Evolutionary conservation across 2,329 filamentous ascomycete genomes (phyloP).

Genomic region (Aspergillus ibericus): DNA sequence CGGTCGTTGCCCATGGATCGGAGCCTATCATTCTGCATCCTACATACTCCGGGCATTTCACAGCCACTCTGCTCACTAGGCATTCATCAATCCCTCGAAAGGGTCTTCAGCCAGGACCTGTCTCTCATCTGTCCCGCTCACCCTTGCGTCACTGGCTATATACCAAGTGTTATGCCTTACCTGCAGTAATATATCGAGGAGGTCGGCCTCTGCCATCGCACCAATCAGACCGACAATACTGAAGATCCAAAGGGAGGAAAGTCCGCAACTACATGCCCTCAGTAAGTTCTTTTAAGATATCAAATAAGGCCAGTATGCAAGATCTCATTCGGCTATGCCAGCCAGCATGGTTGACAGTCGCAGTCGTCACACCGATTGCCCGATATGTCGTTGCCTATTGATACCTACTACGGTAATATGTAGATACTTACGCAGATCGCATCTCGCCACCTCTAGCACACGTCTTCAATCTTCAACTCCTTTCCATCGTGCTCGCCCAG

Average conservation of each 20-base stretch:
- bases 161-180: not conserved
- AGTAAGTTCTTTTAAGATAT: no score
- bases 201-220: no score
- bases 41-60: not conserved
- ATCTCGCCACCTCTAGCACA: slow-evolving; percentile 56
- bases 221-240: not conserved
- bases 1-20: no score
- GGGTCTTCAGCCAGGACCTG: not conserved
- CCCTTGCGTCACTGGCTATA: not conserved
- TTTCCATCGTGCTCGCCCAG: slow-evolving; percentile 67
- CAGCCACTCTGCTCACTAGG: not conserved
- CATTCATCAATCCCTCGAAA: not conserved
- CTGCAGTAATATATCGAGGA: not conserved
- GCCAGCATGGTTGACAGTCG: not conserved
- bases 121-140: not conserved
- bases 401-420: not conserved
- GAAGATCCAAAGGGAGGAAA: not conserved
- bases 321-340: not conserved
- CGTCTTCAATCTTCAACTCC: slow-evolving; percentile 66
- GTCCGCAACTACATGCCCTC: not conserved
- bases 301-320: not conserved
- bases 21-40: not conserved
- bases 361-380: not conserved
- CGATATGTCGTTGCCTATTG: not conserved
- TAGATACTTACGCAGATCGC: no score